Percentiles rank a stretch among this genome's conserved stretches.
Conservation (phyloP, 345 rosid genomes). For the Kandelia obovata region DNA sequence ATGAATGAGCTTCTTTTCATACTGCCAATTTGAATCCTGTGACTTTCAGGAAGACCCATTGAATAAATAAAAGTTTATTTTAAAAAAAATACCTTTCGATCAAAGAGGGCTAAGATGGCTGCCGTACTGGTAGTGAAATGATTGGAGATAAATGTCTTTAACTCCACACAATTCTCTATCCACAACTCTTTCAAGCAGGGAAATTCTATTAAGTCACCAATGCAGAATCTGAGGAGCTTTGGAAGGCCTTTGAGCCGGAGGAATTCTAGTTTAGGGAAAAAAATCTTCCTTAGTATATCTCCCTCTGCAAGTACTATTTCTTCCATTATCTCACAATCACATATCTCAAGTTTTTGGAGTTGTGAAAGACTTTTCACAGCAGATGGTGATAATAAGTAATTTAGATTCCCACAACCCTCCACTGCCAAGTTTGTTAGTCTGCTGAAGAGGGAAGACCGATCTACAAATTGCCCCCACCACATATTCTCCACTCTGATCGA, state of each 20-base stretch:
- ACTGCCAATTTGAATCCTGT: too few species aligned
- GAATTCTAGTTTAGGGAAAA: too few species aligned
- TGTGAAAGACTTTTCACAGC: background rate
- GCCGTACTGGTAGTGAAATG: background rate
- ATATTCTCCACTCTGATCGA: background rate
- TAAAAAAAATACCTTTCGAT: constrained; percentile 5
- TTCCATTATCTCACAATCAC: background rate
- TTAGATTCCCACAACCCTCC: constrained; percentile 5
- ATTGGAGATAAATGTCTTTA: background rate
- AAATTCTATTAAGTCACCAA: background rate
- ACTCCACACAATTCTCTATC: constrained; percentile 2
- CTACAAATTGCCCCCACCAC: constrained; percentile 3
- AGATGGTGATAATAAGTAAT: constrained; percentile 11
- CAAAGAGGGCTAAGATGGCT: background rate
- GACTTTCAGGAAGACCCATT: too few species aligned
- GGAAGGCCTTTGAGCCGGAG: too few species aligned
- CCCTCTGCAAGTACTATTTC: background rate
- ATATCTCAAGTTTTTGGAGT: constrained; percentile 3
- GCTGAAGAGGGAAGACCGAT: background rate
- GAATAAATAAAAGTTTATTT: too few species aligned
- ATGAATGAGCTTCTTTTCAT: too few species aligned
- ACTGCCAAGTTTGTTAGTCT: background rate
- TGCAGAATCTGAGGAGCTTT: too few species aligned
- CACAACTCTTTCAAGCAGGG: constrained; percentile 1
- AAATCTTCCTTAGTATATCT: background rate